Conservation (phyloP, 306 rosid species). For the Quillaja saponaria region DNA sequence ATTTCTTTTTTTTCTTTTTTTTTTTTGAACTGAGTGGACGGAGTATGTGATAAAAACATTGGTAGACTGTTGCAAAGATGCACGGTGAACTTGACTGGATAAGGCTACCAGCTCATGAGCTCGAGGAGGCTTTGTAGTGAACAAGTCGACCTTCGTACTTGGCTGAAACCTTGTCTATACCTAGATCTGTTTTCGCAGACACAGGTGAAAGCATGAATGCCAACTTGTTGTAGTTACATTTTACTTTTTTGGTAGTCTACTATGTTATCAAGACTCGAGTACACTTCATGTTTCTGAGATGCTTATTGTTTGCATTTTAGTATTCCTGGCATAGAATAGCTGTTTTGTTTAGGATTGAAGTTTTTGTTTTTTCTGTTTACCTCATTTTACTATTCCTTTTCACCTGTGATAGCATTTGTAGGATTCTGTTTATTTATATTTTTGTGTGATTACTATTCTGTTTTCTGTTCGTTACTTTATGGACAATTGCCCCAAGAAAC, state of each 20-base stretch:
- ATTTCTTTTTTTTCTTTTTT: not conserved
- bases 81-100: constrained; percentile 16
- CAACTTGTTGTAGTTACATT: constrained; percentile 19
- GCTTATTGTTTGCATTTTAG: constrained; percentile 31
- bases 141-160: constrained; percentile 23
- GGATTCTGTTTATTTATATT: too few species aligned
- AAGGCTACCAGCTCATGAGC: constrained; percentile 3
- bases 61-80: constrained; percentile 3
- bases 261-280: constrained; percentile 30
- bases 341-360: not conserved
- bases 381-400: not conserved
- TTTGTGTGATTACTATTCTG: too few species aligned
- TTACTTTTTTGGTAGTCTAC: constrained; percentile 1
- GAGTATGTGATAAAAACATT: constrained; percentile 1
- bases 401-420: too few species aligned
- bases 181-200: constrained; percentile 18
- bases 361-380: constrained; percentile 7
- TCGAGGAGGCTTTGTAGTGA: constrained; percentile 5
- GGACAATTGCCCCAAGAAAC: too few species aligned
- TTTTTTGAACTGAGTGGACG: not conserved
- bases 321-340: constrained; percentile 34
- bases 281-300: constrained; percentile 34
- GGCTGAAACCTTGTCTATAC: constrained; percentile 11
- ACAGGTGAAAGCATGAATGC: constrained; percentile 31
- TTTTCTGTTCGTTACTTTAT: too few species aligned